A percentile compares a stretch with the other conserved stretches of the same genome.
Evolutionary conservation across 108 stramenopile genomes (phyloP).

Genomic region (Cylindrotheca fusiformis): DNA sequence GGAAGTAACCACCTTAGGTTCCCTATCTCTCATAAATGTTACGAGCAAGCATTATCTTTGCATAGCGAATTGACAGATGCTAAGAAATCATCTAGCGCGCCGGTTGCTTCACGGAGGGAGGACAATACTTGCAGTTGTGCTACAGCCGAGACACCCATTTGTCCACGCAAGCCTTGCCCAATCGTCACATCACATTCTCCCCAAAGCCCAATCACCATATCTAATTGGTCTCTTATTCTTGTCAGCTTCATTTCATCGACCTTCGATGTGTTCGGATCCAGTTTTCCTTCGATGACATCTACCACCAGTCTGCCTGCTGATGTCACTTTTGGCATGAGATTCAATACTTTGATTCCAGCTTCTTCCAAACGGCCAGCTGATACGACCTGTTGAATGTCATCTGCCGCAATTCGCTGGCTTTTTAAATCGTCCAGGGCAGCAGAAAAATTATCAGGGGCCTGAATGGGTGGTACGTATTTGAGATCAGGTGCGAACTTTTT

Average conservation of each 20-base stretch:
- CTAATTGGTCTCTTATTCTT: conserved; percentile 43
- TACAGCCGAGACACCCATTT: conserved; percentile 58
- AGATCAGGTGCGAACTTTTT: conserved; percentile 65
- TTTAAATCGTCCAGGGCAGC: conserved; percentile 43
- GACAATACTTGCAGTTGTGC: conserved; percentile 71
- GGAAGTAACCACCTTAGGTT: no score
- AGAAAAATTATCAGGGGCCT: conserved; percentile 30
- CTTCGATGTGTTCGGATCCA: neutral
- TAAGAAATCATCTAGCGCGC: conserved; percentile 57
- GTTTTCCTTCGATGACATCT: neutral
- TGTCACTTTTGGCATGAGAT: conserved; percentile 52
- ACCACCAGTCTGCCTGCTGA: conserved; percentile 8
- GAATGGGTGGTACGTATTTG: conserved; percentile 60
- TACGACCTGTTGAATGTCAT: conserved; percentile 44
- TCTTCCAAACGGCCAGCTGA: conserved; percentile 49
- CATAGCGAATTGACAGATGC: neutral
- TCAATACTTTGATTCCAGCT: conserved; percentile 63
- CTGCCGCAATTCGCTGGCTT: conserved; percentile 22
- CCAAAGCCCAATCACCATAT: conserved; percentile 43
- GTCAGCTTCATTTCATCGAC: conserved; percentile 48
- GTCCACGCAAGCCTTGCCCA: conserved; percentile 72
- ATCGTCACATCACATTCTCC: conserved; percentile 62
- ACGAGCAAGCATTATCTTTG: no score
- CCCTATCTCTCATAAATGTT: no score
- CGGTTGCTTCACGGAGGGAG: conserved; percentile 35